Conservation (phyloP, 768 basidiomycete genomes). For the Rhodotorula paludigena region DNA sequence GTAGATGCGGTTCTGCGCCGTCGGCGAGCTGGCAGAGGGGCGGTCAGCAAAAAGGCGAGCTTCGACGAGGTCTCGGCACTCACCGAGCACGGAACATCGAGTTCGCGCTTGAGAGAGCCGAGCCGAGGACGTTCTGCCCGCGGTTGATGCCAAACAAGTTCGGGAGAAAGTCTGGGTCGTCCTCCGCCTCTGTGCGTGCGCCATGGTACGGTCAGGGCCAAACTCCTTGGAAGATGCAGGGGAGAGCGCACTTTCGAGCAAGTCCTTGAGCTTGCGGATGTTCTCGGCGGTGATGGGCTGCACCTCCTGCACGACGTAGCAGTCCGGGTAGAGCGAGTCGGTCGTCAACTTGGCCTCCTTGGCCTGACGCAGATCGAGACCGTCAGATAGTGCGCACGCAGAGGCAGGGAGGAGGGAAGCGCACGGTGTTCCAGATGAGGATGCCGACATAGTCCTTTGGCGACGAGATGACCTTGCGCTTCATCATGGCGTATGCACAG, state of each 20-base stretch:
- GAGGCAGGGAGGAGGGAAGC: slow-evolving; percentile 41
- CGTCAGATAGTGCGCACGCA: slow-evolving; percentile 44
- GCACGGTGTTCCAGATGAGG: slow-evolving; percentile 84
- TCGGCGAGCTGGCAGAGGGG: slow-evolving; percentile 51
- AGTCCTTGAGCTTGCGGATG: slow-evolving; percentile 69
- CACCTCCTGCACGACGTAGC: slow-evolving; percentile 70
- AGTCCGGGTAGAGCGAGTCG: slow-evolving; percentile 59
- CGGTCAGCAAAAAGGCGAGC: too few species aligned
- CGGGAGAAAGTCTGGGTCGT: slow-evolving; percentile 58
- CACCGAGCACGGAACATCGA: slow-evolving; percentile 85
- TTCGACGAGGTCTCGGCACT: slow-evolving; percentile 34
- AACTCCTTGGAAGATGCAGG: not conserved
- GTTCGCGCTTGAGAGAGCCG: slow-evolving; percentile 85
- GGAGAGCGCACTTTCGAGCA: slow-evolving; percentile 66
- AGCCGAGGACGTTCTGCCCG: slow-evolving; percentile 60
- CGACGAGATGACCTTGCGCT: slow-evolving; percentile 79
- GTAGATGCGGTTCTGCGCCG: slow-evolving; percentile 86
- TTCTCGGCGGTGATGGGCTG: slow-evolving; percentile 70
- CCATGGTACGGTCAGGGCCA: too few species aligned
- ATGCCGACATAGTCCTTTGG: slow-evolving; percentile 88
- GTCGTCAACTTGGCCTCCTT: slow-evolving; percentile 10
- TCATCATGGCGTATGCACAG: slow-evolving; percentile 77
- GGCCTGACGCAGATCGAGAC: not conserved
- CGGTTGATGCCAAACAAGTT: slow-evolving; percentile 62
- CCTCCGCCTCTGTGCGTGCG: slow-evolving; percentile 56